These are phyloP conservation scores for Malus hybrid DNA, from an alignment of 331 rosid species.

Conservation along the genomic window DNA sequence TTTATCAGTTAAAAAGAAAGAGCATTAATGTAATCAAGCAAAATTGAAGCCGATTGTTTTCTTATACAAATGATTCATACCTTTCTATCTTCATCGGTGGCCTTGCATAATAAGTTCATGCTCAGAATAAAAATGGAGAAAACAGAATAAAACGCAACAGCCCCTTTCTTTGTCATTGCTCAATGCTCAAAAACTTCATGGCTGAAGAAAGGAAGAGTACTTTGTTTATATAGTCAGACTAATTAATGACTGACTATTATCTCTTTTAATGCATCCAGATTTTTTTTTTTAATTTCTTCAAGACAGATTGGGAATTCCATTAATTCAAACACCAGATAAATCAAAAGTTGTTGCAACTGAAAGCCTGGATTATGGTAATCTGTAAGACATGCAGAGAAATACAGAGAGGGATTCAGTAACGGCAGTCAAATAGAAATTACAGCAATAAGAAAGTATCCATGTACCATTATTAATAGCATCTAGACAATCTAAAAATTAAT, in stretches of 20 bases:
- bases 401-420: neutral
- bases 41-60: neutral
- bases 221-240: neutral
- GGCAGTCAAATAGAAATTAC: neutral
- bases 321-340: too few species aligned
- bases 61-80: neutral
- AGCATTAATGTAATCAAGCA: too few species aligned
- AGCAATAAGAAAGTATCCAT: too few species aligned
- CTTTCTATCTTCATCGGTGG: conserved; percentile 11
- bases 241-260: neutral
- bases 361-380: too few species aligned
- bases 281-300: neutral
- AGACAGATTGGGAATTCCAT: too few species aligned
- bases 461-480: too few species aligned
- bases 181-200: neutral
- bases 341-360: too few species aligned
- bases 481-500: too few species aligned
- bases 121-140: conserved; percentile 3
- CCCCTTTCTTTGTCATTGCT: neutral
- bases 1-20: too few species aligned
- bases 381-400: neutral
- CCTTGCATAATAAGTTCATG: neutral
- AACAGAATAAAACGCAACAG: neutral
- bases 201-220: neutral
- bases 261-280: neutral